A percentile compares a stretch with the other conserved stretches of the same genome.
Evolutionary conservation across 2,329 filamentous ascomycete genomes (phyloP).

Genomic region (Tolypocladium sp.): DNA sequence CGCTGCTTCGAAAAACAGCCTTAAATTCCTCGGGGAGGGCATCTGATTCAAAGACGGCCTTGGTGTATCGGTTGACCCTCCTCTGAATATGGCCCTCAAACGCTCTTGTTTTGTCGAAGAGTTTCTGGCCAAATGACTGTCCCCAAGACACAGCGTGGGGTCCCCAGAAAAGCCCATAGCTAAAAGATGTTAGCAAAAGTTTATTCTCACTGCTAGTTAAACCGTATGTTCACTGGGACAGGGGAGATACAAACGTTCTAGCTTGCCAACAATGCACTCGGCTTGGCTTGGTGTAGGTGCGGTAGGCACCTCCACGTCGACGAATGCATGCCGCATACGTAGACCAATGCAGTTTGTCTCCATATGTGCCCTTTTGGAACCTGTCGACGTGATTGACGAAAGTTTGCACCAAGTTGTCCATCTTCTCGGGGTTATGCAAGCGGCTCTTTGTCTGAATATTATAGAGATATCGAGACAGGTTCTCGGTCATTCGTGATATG

Average conservation of each 20-base stretch:
- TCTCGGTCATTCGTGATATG: too few species aligned
- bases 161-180: neutral
- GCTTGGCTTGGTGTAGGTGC: neutral
- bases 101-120: neutral
- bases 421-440: neutral
- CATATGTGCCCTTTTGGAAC: neutral
- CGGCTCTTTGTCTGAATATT: too few species aligned
- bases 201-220: too few species aligned
- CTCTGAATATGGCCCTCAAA: neutral
- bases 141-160: neutral
- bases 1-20: neutral
- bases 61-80: neutral
- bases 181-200: neutral
- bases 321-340: constrained; percentile 6
- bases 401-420: neutral
- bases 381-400: neutral
- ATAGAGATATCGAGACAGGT: too few species aligned
- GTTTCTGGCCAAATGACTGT: neutral
- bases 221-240: too few species aligned
- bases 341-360: neutral
- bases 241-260: neutral
- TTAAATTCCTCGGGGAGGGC: neutral
- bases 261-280: constrained; percentile 1
- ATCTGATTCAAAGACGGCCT: neutral
- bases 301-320: neutral